Base-by-base conservation (phyloP, 2,329 filamentous ascomycete species). In the Knufia petricola region DNA sequence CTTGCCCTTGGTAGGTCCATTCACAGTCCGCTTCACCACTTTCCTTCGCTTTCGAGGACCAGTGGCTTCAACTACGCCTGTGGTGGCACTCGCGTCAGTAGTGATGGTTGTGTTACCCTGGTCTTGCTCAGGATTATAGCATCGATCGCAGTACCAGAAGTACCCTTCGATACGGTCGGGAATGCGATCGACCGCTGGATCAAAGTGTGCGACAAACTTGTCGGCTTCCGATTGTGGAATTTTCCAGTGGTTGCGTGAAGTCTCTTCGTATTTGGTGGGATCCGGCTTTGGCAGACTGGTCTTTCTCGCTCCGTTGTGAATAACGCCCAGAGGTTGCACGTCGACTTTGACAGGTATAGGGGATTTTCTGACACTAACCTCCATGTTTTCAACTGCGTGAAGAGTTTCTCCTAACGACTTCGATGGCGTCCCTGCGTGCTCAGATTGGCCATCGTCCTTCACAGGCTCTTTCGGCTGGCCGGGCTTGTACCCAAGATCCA, bases 151-250 rank as follows among this genome's bases (percentile, higher is more conserved):
- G 28, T 47, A 47, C 44, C 44, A 47, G 31, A 26, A 37, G 23
- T 47, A 47, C 7, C 44, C 44, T 15, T 47, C 44, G 20, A 47
- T 38, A 20, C 30, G 23, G 21, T 24, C 44, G 9, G 44, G 44
- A 2, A 38, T 26, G 13, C n/a, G 31, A 7, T 47, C 34, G 20
- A 26, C 23, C 17, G 20, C 19, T 7, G 31, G 44, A 7, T 38
- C 30, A 21, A 38, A 47, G n/a, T 32, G 30, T 10, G 44, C 44
- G 3, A 39, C n/a, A 34, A 47, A 47, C 8, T 32, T 23, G n/a
- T 30, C 32, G 15, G 44, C 44, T 30, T 47, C 31, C 2, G 32
- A 38, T 2, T 10, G 10, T 19, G 44, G 44, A 9, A 47, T 39
- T 8, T 9, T 24, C 32, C 32, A 39, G n/a, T 47, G 19, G 21